Conservation (phyloP, 1,284 basidiomycete species). For the Stygiomarasmius scandens region DNA sequence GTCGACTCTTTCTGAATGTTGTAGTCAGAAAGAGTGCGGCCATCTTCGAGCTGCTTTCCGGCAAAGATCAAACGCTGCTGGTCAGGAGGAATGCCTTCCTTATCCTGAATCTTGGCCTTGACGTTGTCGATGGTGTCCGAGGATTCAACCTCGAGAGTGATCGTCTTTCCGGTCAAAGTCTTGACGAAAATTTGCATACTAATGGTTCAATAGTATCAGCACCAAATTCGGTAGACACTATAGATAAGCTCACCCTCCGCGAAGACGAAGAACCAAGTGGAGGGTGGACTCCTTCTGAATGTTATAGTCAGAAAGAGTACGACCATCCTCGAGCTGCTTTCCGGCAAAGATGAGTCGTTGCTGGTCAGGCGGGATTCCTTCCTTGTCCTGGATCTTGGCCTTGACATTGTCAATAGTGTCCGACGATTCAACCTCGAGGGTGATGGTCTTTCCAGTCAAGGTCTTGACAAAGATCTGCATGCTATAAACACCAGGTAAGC, state of each 20-base stretch:
- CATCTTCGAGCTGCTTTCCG: constrained; percentile 69
- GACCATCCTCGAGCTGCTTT: constrained; percentile 74
- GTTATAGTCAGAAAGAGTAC: constrained; percentile 68
- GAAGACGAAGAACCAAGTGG: constrained; percentile 58
- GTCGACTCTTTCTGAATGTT: constrained; percentile 77
- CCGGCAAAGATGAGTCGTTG: constrained; percentile 77
- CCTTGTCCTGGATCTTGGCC: constrained; percentile 56
- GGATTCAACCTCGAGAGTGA: constrained; percentile 42
- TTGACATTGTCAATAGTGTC: constrained; percentile 64
- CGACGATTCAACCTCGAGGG: constrained; percentile 59
- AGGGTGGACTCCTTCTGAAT: constrained; percentile 62
- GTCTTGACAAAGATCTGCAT: constrained; percentile 57
- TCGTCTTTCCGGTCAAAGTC: constrained; percentile 50
- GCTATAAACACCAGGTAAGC: too few species aligned
- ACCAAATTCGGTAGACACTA: too few species aligned
- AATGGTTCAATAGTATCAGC: neutral
- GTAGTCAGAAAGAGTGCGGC: constrained; percentile 65
- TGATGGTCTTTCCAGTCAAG: constrained; percentile 65
- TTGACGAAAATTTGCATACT: constrained; percentile 81
- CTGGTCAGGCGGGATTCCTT: constrained; percentile 73
- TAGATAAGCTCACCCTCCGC: constrained; percentile 33
- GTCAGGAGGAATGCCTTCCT: constrained; percentile 57
- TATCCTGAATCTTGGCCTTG: constrained; percentile 43
- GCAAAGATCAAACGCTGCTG: constrained; percentile 70
- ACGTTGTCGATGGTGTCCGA: constrained; percentile 44